phyloP scores from a whole-genome alignment of 2,329 filamentous ascomycete species.

The Fusarium sp. region DNA sequence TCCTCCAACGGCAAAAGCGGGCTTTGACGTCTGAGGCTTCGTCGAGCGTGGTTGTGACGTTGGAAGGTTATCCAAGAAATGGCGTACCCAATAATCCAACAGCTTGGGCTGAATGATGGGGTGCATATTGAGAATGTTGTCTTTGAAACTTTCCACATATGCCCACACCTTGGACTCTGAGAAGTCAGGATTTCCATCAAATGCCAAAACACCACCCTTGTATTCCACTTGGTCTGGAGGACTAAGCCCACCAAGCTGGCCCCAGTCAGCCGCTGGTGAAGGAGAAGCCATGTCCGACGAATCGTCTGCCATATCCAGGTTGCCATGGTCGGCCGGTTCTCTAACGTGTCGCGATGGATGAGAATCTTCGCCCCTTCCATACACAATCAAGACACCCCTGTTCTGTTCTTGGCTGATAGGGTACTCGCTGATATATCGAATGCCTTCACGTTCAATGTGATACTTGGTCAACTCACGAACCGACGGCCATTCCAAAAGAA shows the following conservation, averaged over 20 bases:
- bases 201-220: constrained; percentile 49
- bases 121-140: constrained; percentile 71
- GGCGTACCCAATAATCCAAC: constrained; percentile 61
- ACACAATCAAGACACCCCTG: constrained; percentile 77
- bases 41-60: constrained; percentile 40
- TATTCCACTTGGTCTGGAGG: constrained; percentile 55
- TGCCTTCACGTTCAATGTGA: constrained; percentile 58
- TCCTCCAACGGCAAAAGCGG: constrained; percentile 47
- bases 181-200: constrained; percentile 64
- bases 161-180: constrained; percentile 58
- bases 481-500: constrained; percentile 76
- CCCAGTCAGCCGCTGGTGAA: constrained; percentile 66
- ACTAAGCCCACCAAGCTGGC: constrained; percentile 63
- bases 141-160: constrained; percentile 66
- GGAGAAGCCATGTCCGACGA: constrained; percentile 63
- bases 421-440: constrained; percentile 72
- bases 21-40: constrained; percentile 46
- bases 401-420: constrained; percentile 79
- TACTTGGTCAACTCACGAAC: constrained; percentile 70
- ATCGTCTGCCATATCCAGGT: constrained; percentile 57
- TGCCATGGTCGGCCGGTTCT: constrained; percentile 52
- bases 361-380: constrained; percentile 79
- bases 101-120: constrained; percentile 66
- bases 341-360: constrained; percentile 63
- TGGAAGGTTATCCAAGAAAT: constrained; percentile 62